Evolutionary conservation across 1,284 basidiomycete species (phyloP).

Genomic region (Austroboletus novae-zelandiae): DNA sequence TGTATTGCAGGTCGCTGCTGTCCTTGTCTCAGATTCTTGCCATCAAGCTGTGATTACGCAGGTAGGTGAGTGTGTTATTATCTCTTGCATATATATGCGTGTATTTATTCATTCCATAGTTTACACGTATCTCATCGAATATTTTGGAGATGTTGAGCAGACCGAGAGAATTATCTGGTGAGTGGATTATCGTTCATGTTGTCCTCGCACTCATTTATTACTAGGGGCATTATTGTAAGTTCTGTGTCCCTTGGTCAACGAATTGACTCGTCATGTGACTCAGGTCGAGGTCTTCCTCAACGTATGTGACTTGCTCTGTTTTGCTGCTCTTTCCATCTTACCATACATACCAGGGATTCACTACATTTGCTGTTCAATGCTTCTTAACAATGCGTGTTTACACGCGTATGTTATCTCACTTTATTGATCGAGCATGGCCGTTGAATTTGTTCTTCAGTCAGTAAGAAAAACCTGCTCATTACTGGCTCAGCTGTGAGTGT

Average conservation of each 20-base stretch:
- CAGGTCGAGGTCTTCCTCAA: slow-evolving; percentile 43
- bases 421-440: neutral
- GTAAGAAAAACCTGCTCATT: slow-evolving; percentile 27
- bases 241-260: neutral
- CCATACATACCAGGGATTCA: slow-evolving; percentile 27
- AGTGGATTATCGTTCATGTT: slow-evolving; percentile 6
- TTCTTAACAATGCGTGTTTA: slow-evolving; percentile 36
- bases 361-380: slow-evolving; percentile 38
- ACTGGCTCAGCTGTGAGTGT: slow-evolving; percentile 27
- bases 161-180: slow-evolving; percentile 44
- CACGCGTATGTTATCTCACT: slow-evolving; percentile 19
- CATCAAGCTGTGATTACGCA: neutral
- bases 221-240: slow-evolving; percentile 51
- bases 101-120: neutral
- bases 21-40: neutral
- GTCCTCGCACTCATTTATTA: neutral
- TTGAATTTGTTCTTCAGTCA: slow-evolving; percentile 20
- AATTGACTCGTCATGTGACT: slow-evolving; percentile 2
- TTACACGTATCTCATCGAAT: slow-evolving; percentile 1
- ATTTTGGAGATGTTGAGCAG: neutral
- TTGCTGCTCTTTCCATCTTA: slow-evolving; percentile 2
- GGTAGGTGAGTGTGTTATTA: neutral
- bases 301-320: slow-evolving; percentile 8
- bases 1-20: neutral
- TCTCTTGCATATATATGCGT: neutral